Evolutionary conservation across 169 alveolate genomes (phyloP).

Genomic region (Theileria equi): DNA sequence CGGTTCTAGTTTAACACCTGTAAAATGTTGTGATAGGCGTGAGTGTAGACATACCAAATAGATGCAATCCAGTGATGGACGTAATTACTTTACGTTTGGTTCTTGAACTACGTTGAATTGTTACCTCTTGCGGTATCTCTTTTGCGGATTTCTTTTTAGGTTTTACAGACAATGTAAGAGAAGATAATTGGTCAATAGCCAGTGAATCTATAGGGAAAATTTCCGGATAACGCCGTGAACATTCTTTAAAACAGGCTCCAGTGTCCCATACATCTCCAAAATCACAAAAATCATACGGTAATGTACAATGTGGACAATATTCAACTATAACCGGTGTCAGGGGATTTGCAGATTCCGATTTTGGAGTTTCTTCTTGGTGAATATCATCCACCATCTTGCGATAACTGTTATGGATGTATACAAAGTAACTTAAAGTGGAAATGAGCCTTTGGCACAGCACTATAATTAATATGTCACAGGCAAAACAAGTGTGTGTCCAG

Average conservation of each 20-base stretch:
- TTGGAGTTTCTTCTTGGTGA: not conserved
- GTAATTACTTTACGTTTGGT: constrained; percentile 82
- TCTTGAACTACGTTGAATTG: constrained; percentile 76
- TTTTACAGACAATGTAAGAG: constrained; percentile 7
- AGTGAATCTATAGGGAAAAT: constrained; percentile 39
- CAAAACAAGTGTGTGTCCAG: no score
- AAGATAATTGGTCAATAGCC: constrained; percentile 26
- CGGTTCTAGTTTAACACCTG: constrained; percentile 77
- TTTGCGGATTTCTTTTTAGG: constrained; percentile 37
- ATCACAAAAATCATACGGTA: constrained; percentile 86
- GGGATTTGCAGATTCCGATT: constrained; percentile 16
- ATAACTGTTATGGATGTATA: no score
- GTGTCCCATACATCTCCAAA: constrained; percentile 75
- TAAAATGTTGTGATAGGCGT: not conserved
- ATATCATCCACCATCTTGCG: constrained; percentile 35
- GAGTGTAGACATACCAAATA: constrained; percentile 57
- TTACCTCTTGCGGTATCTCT: constrained; percentile 48
- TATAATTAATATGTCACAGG: no score
- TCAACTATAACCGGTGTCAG: constrained; percentile 47
- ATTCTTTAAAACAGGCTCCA: constrained; percentile 67
- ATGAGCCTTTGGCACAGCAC: no score
- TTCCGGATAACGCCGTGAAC: constrained; percentile 68
- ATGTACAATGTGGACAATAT: constrained; percentile 71
- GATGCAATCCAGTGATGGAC: constrained; percentile 80
- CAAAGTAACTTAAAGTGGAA: no score